Evolutionary conservation across 495 filamentous ascomycete species (phyloP), one percentile per base, ranked within the genome.

Genomic region (Neurospora sp.): DNA sequence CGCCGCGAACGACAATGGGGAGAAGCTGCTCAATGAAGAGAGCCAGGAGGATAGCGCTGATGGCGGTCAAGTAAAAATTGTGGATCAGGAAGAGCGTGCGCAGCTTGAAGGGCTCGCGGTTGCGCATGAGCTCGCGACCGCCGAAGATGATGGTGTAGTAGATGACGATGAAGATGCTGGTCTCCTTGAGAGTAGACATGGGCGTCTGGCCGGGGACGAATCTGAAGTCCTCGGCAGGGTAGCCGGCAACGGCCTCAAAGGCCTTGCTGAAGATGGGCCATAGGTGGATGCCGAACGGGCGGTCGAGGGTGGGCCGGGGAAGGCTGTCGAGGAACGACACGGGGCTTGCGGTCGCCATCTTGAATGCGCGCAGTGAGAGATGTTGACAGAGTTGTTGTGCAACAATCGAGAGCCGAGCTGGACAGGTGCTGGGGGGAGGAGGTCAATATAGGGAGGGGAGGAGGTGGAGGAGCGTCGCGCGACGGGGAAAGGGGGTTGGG

Each of bases 251-350:
- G 42, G 82, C 79, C 80, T 91, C 89, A 83, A 91, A 98, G 77
- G 87, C 89, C 83, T 92, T 89, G 84, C 90, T 91, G 88, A 98
- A 99, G 83, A 96, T 88, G 73, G 96, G 95, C 96, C 96, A 99
- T 83, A 98, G 83, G 59, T 92, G 84, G 73, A 98, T 85, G 79
- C 94, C 96, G 80, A 99, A 98, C 14, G 96, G 96, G 76, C 92
- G 89, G 81, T 98, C 94, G 76, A 98, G 85, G 42, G 92, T 93
- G 38, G 95, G 95, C 71, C 90, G 69, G 69, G 90, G 91, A 70
- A 95, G 75, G 73, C 89, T 79, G 76, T 92, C 87, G 74, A 91
- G 83, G 71, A 91, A 80, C 73, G 91, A 86, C 76, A 88, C 83
- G 68, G 81, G 73, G 71, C 81, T 73, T 40, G 83, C 74, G 76